phyloP scores from a whole-genome alignment of 2,329 filamentous ascomycete species.

The Onygenales sp. region DNA sequence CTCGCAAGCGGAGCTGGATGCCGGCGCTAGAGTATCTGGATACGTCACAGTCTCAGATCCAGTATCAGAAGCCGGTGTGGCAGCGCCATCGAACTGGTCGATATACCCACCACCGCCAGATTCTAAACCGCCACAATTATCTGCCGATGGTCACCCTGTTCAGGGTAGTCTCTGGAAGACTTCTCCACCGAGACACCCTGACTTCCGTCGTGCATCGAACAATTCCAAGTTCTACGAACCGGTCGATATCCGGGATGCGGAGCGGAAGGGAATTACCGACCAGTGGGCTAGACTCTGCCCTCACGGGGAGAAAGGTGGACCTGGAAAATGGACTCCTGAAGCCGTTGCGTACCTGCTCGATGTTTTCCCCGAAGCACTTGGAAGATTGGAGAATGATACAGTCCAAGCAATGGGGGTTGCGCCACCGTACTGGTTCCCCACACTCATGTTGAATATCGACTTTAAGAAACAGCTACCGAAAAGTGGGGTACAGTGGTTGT shows the following conservation, averaged over 20 bases:
- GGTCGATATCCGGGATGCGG: background rate
- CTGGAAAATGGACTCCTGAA: background rate
- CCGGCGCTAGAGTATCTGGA: background rate
- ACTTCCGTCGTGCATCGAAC: background rate
- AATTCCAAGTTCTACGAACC: slow-evolving; percentile 1
- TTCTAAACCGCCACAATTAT: background rate
- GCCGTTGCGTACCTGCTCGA: background rate
- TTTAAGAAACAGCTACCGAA: background rate
- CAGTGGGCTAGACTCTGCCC: background rate
- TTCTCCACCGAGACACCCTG: background rate
- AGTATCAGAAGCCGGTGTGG: background rate
- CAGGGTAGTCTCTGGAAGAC: background rate
- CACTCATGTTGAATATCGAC: background rate
- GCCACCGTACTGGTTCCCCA: slow-evolving; percentile 1
- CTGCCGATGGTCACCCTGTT: background rate
- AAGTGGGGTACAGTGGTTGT: background rate
- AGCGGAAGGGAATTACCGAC: background rate
- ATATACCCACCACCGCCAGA: slow-evolving; percentile 1
- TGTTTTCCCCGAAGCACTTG: background rate
- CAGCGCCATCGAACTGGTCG: background rate
- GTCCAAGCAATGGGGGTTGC: background rate
- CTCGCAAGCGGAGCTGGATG: background rate
- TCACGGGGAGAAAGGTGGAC: background rate
- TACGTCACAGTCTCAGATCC: slow-evolving; percentile 1
- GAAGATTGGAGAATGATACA: background rate